Conservation (phyloP, 768 basidiomycete genomes). For the Epithele typhae region DNA sequence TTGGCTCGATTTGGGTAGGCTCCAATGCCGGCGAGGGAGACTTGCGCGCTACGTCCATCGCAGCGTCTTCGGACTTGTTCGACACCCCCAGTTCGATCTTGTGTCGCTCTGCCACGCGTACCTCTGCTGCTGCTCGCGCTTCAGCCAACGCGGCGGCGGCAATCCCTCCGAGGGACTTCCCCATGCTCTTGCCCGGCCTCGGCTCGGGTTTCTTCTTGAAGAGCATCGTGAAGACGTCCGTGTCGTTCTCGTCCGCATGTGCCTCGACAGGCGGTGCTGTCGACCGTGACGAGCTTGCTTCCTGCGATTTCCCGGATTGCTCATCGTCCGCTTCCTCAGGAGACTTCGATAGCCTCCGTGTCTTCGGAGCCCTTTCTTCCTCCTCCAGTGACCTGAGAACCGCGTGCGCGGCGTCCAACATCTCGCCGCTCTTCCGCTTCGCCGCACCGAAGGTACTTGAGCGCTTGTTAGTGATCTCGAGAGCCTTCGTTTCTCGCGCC, state of each 20-base stretch:
- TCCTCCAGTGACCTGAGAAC: constrained; percentile 25
- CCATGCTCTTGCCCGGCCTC: constrained; percentile 50
- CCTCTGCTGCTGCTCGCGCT: constrained; percentile 63
- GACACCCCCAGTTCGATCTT: constrained; percentile 32
- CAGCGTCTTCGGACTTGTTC: constrained; percentile 3
- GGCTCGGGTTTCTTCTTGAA: constrained; percentile 69
- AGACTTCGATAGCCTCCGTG: constrained; percentile 34
- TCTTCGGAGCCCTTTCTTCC: constrained; percentile 42
- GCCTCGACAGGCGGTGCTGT: too few relatives aligned
- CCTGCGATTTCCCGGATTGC: too few relatives aligned
- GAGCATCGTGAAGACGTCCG: constrained; percentile 56
- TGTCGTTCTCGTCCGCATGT: too few relatives aligned
- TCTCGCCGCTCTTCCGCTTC: constrained; percentile 64
- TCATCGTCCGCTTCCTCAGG: neutral
- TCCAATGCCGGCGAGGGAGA: too few relatives aligned
- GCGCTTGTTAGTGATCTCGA: constrained; percentile 21
- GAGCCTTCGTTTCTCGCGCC: constrained; percentile 61
- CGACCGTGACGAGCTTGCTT: too few relatives aligned
- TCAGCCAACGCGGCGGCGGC: constrained; percentile 63
- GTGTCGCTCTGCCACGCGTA: constrained; percentile 61
- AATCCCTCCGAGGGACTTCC: constrained; percentile 58
- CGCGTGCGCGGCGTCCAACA: constrained; percentile 14
- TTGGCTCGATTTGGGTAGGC: neutral
- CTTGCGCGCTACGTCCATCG: neutral
- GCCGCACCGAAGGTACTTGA: constrained; percentile 18